Percentiles rank a stretch among this genome's conserved stretches.
Conservation (phyloP, 2,329 filamentous ascomycete genomes). For the Ascosphaera apis region DNA sequence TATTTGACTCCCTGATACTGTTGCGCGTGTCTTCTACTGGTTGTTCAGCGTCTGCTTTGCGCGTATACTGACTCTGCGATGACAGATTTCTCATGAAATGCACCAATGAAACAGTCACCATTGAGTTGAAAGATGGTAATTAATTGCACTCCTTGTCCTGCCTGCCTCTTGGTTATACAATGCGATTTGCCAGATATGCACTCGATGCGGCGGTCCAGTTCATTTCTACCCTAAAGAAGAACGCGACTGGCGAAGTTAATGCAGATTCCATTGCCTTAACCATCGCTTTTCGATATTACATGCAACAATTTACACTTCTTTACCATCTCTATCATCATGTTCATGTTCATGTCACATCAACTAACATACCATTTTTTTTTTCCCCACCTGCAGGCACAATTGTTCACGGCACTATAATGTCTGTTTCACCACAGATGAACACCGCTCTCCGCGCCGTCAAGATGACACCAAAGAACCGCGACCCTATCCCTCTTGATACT, state of each 20-base stretch:
- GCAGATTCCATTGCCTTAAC: no score
- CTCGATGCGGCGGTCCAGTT: background rate
- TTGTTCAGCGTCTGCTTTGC: no score
- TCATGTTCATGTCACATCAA: background rate
- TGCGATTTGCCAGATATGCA: background rate
- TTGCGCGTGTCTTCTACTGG: background rate
- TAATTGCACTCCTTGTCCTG: constrained; percentile 1
- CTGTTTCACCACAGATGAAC: constrained; percentile 97
- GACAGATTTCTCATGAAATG: constrained; percentile 96
- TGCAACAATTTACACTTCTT: no score
- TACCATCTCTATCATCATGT: no score
- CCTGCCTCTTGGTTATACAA: background rate
- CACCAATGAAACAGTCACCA: constrained; percentile 91
- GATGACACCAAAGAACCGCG: constrained; percentile 77
- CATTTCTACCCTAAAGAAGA: background rate
- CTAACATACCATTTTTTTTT: constrained; percentile 1
- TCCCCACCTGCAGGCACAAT: constrained; percentile 47
- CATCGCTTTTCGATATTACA: no score
- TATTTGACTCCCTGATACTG: background rate
- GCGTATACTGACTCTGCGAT: constrained; percentile 3
- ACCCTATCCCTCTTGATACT: constrained; percentile 69
- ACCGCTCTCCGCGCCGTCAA: constrained; percentile 86
- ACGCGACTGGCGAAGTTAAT: no score
- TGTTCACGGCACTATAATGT: constrained; percentile 87
- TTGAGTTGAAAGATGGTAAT: constrained; percentile 93